phyloP scores from a whole-genome alignment of 768 basidiomycete species.

The Agrocybe chaxingu region DNA sequence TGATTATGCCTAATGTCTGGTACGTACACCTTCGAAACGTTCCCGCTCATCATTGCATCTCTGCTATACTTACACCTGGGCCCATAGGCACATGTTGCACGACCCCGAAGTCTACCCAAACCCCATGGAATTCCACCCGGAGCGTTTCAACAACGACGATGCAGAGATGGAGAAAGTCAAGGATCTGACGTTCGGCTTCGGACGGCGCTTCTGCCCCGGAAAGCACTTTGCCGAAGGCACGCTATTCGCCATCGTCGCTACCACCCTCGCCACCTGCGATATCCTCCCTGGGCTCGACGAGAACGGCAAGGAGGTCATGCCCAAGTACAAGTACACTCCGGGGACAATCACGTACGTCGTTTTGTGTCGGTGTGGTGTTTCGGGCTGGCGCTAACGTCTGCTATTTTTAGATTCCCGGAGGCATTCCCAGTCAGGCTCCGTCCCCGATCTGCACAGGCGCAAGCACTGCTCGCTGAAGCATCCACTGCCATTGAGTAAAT shows the following conservation, averaged over 20 bases:
- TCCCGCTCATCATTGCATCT: neutral
- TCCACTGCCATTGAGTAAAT: neutral
- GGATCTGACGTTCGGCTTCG: conserved; percentile 38
- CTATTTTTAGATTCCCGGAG: conserved; percentile 1
- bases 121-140: conserved; percentile 55
- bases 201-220: conserved; percentile 46
- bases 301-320: conserved; percentile 21
- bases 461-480: conserved; percentile 12
- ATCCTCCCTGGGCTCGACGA: conserved; percentile 29
- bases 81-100: conserved; percentile 44
- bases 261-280: conserved; percentile 31
- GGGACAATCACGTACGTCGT: conserved; percentile 18
- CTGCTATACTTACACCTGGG: neutral
- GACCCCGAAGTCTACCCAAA: conserved; percentile 52
- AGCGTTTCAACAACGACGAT: conserved; percentile 45
- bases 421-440: conserved; percentile 12
- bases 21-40: conserved; percentile 12
- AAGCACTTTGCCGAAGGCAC: conserved; percentile 27
- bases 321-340: conserved; percentile 14
- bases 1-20: conserved; percentile 51
- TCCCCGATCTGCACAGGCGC: conserved; percentile 16
- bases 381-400: neutral
- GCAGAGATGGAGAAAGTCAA: conserved; percentile 29
- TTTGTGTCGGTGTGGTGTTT: neutral
- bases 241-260: conserved; percentile 25